Evolutionary conservation across 768 basidiomycete species (phyloP), one percentile per base, ranked within the genome.

Genomic region (Sporobolomyces phaffii): DNA sequence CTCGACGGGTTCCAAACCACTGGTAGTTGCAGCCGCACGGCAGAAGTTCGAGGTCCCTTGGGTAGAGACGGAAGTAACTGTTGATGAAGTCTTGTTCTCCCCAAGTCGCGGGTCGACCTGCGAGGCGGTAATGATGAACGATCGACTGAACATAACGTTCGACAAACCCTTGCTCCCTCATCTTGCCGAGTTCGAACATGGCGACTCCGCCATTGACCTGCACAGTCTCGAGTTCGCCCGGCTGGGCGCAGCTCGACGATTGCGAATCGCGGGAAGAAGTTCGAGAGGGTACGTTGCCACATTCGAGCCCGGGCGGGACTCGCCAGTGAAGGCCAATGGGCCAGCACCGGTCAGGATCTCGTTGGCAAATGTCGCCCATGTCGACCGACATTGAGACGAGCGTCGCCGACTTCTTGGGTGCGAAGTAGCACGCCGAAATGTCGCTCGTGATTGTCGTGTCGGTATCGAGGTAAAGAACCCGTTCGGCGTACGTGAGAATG

Each of bases 41-140:
- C 0, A 72, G 50, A 28, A 68, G 47, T 49, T 65, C 66, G 47
- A 72, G 59, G 31, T 72, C 70, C 2, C 49, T 33, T 5, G 66
- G 66, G 53, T 48, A 63, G 8, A 72, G 64, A 24, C 70, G 70
- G 60, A 65, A 68, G 66, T 60, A 68, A n/a, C 66, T 63, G 56
- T 72, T 72, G 62, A 72, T 57, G 49, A 68, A 72, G 62, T 72
- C 70, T 40, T 72, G 70, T 52, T 72, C 70, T 29, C 70, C 70
- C 63, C 62, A 72, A 0, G 28, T 29, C 29, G 70, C 66, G 14
- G 33, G 45, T 26, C 20, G 26, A 33, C 44, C 47, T 29, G 58
- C 47, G 31, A 62, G 22, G 28, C 66, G 58, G 36, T 45, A 72
- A 41, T 68, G 63, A 33, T 64, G 66, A 24, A 68, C 63, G 51